Conservation (phyloP, 306 rosid species). For the Hippophae tibetana region DNA sequence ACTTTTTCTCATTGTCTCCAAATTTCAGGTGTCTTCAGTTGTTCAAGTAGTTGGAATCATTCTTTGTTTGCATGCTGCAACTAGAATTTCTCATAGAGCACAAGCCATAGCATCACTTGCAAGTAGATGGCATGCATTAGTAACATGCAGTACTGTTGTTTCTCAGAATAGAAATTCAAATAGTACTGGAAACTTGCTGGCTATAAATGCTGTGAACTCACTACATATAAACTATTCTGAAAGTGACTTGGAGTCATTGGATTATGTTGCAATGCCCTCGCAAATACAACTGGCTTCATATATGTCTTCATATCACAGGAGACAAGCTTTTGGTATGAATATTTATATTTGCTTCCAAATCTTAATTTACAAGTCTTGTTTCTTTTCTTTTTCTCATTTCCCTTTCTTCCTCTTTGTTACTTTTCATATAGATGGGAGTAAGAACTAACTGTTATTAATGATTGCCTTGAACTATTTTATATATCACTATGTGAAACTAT, state of each 20-base stretch:
- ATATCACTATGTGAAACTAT: too few relatives aligned
- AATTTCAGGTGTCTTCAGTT: conserved; percentile 25
- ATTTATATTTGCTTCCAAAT: background rate
- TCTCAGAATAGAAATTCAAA: conserved; percentile 7
- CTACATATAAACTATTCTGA: conserved; percentile 24
- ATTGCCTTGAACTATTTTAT: too few relatives aligned
- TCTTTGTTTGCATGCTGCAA: conserved; percentile 34
- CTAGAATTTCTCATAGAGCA: conserved; percentile 43
- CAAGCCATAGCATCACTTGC: conserved; percentile 33
- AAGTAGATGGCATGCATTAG: conserved; percentile 45
- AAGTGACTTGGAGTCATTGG: conserved; percentile 31
- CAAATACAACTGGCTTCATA: conserved; percentile 28
- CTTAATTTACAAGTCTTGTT: too few relatives aligned
- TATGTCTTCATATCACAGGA: conserved; percentile 28
- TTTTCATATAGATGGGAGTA: too few relatives aligned
- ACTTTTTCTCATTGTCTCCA: background rate
- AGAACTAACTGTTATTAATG: too few relatives aligned
- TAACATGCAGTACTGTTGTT: conserved; percentile 27
- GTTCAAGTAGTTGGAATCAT: conserved; percentile 37
- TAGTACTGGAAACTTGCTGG: conserved; percentile 9
- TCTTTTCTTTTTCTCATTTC: too few relatives aligned
- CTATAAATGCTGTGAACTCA: background rate
- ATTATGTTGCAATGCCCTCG: conserved; percentile 27
- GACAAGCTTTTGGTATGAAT: conserved; percentile 39
- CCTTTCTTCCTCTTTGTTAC: too few relatives aligned